Evolutionary conservation across 441 rosid genomes (phyloP), one percentile per base, ranked within the genome.

Genomic region (Euphorbia corollata): DNA sequence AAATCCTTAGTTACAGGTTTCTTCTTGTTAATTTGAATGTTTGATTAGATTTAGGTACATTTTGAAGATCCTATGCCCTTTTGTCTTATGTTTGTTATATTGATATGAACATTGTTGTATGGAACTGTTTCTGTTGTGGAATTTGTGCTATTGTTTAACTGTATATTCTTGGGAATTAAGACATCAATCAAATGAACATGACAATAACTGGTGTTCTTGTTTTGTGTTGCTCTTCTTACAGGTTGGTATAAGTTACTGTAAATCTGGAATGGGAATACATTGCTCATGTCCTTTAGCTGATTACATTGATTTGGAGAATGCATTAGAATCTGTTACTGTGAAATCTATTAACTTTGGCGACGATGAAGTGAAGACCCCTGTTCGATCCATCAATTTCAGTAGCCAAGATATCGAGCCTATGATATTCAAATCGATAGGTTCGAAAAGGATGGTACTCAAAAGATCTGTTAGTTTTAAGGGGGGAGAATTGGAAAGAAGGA

Each of bases 391-490:
- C 20, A 79, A 84, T 73, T 86, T 90, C 80, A 78, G 75, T 0
- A 74, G 71, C 62, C 66, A 19, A 13, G 75, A 79, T 71, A 54
- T 68, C 0, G 89, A 88, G 80, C 88, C 91, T 2, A 75, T 65
- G 18, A 82, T 89, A 69, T 30, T 73, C 62, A 81, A 81, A 75
- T 85, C 90, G 3, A 15, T 72, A 39, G 83, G 84, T 73, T 84
- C 86, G 8, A 85, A 90, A 57, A 80, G 77, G 80, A 90, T 86
- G 91, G 67, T 79, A 56, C 57, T 79, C 18, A 93, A 89, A 67
- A 78, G 85, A 74, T 86, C 87, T 43, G 87, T 89, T 65, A 84
- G 92, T 79, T 85, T 85, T 41, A 87, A 81, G 68, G 83, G 83
- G 60, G 71, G 70, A 38, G 86, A 86, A 59, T 72, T 79, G 11